Conservation (phyloP, 139 green algal species). For the Gonium pectorale region DNA sequence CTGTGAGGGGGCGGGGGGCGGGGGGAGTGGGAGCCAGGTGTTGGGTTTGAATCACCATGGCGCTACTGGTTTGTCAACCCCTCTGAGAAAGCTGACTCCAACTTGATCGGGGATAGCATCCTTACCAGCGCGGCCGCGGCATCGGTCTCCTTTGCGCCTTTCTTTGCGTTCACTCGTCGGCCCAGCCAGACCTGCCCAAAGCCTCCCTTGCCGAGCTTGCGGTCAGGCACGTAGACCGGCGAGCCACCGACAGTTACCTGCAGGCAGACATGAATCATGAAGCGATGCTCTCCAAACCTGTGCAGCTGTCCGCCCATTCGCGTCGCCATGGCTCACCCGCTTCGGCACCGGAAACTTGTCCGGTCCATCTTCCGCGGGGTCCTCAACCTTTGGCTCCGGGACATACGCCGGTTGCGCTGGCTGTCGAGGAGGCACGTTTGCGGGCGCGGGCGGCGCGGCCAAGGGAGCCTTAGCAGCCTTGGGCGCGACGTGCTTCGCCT, state of each 20-base stretch:
- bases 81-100: too few relatives aligned
- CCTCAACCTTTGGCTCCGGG: conserved; percentile 29
- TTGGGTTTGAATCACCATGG: too few relatives aligned
- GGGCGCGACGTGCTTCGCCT: conserved; percentile 33
- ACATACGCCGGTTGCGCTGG: not conserved
- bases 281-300: too few relatives aligned
- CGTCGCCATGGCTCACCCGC: conserved; percentile 22
- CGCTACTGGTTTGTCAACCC: too few relatives aligned
- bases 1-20: too few relatives aligned
- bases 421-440: not conserved
- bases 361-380: conserved; percentile 37
- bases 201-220: conserved; percentile 94
- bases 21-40: too few relatives aligned
- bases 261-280: not conserved
- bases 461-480: conserved; percentile 36
- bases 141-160: conserved; percentile 25
- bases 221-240: conserved; percentile 88
- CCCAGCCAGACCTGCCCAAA: conserved; percentile 79
- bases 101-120: too few relatives aligned
- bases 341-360: conserved; percentile 44
- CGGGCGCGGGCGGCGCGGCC: conserved; percentile 17
- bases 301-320: too few relatives aligned
- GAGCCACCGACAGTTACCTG: conserved; percentile 90
- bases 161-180: conserved; percentile 21
- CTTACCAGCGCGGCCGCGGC: conserved; percentile 28